These are phyloP conservation scores for Pseudozyma tsukubaensis DNA, from an alignment of 1,284 basidiomycete species.

Conservation along the genomic window DNA sequence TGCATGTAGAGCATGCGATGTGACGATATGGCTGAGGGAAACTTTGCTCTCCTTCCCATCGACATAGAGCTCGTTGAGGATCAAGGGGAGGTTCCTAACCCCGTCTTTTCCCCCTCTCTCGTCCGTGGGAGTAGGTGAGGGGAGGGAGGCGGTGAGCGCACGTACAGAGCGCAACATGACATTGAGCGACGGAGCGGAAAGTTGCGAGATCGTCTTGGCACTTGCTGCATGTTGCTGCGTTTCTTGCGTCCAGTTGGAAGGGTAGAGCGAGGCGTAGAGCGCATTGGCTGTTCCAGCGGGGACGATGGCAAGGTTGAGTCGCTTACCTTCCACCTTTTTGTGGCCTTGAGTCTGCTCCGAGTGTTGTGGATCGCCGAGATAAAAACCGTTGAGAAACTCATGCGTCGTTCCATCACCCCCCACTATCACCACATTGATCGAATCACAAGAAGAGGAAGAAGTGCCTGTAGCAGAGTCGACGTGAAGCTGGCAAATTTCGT, in stretches of 20 bases:
- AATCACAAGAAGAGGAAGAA: background rate
- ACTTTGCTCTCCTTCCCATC: constrained; percentile 21
- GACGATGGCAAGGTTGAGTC: constrained; percentile 68
- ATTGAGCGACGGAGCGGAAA: background rate
- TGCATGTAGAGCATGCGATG: constrained; percentile 81
- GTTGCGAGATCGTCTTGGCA: background rate
- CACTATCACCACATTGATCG: constrained; percentile 52
- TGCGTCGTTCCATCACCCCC: constrained; percentile 69
- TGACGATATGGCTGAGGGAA: constrained; percentile 70
- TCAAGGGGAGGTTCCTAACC: constrained; percentile 12
- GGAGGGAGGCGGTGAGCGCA: constrained; percentile 1
- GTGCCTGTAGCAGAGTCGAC: background rate
- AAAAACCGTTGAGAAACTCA: constrained; percentile 65
- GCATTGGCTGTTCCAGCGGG: constrained; percentile 95
- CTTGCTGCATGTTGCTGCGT: constrained; percentile 22
- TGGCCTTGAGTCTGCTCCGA: background rate
- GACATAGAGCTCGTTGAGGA: constrained; percentile 13
- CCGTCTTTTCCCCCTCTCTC: too few species aligned
- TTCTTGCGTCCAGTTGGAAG: constrained; percentile 64
- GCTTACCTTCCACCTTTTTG: background rate
- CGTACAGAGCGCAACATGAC: constrained; percentile 22
- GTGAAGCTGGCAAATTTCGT: background rate
- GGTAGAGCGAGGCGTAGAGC: constrained; percentile 75
- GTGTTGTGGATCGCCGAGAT: background rate
- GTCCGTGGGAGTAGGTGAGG: background rate